Evolutionary conservation across 139 green algal species (phyloP).

Genomic region (Coccomyxa sp.): DNA sequence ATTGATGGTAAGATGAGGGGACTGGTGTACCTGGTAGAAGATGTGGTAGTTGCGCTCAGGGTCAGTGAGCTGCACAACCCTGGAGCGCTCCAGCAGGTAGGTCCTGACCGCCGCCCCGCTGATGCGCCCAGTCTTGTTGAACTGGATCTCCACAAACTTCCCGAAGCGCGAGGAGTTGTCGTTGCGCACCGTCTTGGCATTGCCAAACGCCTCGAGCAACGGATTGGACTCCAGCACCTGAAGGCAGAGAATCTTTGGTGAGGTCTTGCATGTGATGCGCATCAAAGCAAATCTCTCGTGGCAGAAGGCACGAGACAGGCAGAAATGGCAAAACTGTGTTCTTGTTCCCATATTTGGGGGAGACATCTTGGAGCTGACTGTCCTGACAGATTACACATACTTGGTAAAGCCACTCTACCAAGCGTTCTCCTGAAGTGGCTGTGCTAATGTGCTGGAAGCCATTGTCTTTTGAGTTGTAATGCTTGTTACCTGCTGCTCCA

Average conservation of each 20-base stretch:
- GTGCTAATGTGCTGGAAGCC: no score
- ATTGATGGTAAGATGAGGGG: not conserved
- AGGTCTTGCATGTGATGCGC: no score
- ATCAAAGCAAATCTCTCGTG: no score
- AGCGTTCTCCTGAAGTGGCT: no score
- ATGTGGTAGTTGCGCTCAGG: slow-evolving; percentile 98
- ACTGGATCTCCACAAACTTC: slow-evolving; percentile 99
- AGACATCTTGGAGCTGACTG: no score
- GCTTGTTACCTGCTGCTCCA: slow-evolving; percentile 83
- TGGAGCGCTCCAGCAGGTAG: slow-evolving; percentile 96
- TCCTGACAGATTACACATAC: no score
- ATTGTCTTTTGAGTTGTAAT: no score
- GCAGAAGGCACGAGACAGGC: no score
- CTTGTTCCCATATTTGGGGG: no score
- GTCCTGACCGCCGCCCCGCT: slow-evolving; percentile 87
- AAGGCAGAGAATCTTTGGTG: no score
- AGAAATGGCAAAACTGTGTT: no score
- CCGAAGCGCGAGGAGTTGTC: slow-evolving; percentile 98
- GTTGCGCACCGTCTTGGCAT: slow-evolving; percentile 98
- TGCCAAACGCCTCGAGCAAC: slow-evolving; percentile 97
- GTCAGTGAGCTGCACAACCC: slow-evolving; percentile 89
- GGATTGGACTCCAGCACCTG: slow-evolving; percentile 96
- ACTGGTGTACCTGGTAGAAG: slow-evolving; percentile 90
- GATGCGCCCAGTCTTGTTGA: slow-evolving; percentile 80
- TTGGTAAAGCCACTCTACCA: no score